Evolutionary conservation across 2,329 filamentous ascomycete species (phyloP), one percentile per base, ranked within the genome.

Genomic region (Cytospora piceae): DNA sequence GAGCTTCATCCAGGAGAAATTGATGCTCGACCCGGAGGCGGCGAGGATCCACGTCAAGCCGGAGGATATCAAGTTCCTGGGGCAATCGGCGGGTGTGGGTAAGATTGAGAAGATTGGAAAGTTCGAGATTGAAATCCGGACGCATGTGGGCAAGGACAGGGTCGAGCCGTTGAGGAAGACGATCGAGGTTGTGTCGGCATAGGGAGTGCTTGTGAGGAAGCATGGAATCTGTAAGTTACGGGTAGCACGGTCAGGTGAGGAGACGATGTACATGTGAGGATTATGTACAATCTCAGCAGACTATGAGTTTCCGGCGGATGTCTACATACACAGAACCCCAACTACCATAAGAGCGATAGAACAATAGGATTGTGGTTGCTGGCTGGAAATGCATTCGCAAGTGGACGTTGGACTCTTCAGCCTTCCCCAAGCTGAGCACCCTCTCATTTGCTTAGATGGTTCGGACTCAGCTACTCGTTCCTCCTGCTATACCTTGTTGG

Each of bases 61-160:
- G 11, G 73, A 75, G 22, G 70, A 74, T 58, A 71, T 82, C 54
- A 68, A 63, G 17, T 76, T 82, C 59, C 1, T 72, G 7, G 74
- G 76, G 27, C 68, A 75, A 17, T 73, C 71, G 15, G 71, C 72
- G 17, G 73, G 72, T 37, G 73, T 73, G 58, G 77, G 80, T 70
- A 75, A 78, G 61, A 73, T 81, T 71, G 80, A 80, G 73, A 69
- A 71, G 27, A 72, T 81, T 22, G 80, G 80, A 37, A 73, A 72
- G 34, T 81, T 75, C 70, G 74, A 79, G 66, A 71, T 81, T 1
- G 71, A 76, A 39, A 77, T 82, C 63, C 61, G 69, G 17, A 64
- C 74, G 17, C 59, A 67, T 37, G 75, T 73, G 5, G 72, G 70
- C 22, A 63, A 64, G 34, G 69, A 67, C 22, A 70, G 66, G n/a